A percentile compares a stretch with the other conserved stretches of the same genome.
Conservation (phyloP, 306 rosid species). For the Quercus aquifolioides region DNA sequence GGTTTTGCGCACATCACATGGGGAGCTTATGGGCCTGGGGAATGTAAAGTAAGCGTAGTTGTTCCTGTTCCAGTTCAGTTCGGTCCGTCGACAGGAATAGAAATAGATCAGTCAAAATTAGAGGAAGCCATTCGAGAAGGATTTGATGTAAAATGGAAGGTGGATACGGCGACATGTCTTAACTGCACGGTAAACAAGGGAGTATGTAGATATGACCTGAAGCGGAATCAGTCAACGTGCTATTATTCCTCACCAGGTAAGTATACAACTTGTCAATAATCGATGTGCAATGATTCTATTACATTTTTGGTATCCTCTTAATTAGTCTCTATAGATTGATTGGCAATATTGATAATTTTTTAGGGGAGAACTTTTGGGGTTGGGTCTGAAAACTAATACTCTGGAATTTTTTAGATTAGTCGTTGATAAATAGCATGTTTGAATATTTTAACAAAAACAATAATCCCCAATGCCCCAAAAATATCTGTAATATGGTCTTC, state of each 20-base stretch:
- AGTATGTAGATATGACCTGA: neutral
- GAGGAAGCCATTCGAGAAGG: neutral
- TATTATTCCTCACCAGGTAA: neutral
- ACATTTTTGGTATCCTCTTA: neutral
- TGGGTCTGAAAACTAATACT: no score
- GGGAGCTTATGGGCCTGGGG: neutral
- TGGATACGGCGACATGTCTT: neutral
- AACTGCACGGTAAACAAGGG: neutral
- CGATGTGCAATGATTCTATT: no score
- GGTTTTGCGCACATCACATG: neutral
- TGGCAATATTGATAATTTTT: no score
- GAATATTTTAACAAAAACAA: no score
- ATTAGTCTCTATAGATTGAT: neutral
- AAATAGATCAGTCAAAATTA: neutral
- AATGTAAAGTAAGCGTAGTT: constrained; percentile 22
- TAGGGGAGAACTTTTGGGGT: no score
- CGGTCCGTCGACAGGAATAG: fast-evolving
- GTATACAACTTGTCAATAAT: neutral
- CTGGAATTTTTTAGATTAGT: no score
- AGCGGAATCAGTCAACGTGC: neutral
- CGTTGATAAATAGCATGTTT: no score
- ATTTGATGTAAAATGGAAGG: neutral
- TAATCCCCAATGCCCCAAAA: no score
- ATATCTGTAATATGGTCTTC: no score
- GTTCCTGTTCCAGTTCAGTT: constrained; percentile 6